Evolutionary conservation across 352 stramenopile species (phyloP).

Genomic region (Globisporangium ultimum): DNA sequence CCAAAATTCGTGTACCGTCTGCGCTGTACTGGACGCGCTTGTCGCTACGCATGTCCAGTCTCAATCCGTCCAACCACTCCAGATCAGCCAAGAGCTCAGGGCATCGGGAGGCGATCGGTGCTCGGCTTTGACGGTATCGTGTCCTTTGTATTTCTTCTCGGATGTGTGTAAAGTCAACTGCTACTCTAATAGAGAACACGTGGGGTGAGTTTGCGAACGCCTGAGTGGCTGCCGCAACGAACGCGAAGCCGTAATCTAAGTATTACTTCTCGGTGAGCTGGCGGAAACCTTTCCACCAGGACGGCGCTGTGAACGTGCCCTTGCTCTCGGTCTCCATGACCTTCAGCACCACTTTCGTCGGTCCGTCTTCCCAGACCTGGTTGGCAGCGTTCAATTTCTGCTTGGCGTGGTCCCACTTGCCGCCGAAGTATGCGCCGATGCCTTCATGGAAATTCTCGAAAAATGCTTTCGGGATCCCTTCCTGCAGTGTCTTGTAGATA

Average conservation of each 20-base stretch:
- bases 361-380: constrained; percentile 88
- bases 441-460: constrained; percentile 90
- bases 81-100: too few species aligned
- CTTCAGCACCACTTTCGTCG: constrained; percentile 83
- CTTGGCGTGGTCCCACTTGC: constrained; percentile 88
- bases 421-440: constrained; percentile 91
- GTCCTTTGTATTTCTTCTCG: background rate
- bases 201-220: background rate
- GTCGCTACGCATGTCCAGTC: too few species aligned
- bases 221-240: background rate
- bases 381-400: constrained; percentile 84
- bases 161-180: background rate
- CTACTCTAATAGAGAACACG: background rate
- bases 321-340: constrained; percentile 91
- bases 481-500: constrained; percentile 72
- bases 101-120: too few species aligned
- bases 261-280: constrained; percentile 92
- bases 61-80: too few species aligned
- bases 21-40: too few species aligned
- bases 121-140: background rate
- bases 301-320: constrained; percentile 70
- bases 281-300: constrained; percentile 90
- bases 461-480: constrained; percentile 85
- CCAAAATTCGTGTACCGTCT: too few species aligned
- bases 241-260: background rate